Percentiles rank a stretch among this genome's conserved stretches.
These are phyloP conservation scores for Periconia sp. DNA, from an alignment of 2,329 filamentous ascomycete genomes.

Conservation along the genomic window DNA sequence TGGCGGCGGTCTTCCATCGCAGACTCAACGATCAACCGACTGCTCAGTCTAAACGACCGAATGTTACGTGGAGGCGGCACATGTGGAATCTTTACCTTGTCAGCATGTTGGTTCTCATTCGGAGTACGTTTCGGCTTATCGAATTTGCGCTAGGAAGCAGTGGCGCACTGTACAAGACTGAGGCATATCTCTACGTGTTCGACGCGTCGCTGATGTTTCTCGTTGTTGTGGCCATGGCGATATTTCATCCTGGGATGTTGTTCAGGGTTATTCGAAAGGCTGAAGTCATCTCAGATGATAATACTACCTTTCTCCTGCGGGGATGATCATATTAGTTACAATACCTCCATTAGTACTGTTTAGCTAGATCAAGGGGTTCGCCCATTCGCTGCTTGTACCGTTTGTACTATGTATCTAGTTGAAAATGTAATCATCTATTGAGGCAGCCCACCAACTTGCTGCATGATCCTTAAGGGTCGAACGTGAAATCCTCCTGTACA, in stretches of 20 bases:
- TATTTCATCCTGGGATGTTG: slow-evolving; percentile 23
- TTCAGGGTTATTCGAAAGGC: too few species aligned
- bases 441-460: too few species aligned
- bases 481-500: slow-evolving; percentile 9
- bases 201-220: slow-evolving; percentile 22
- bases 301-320: too few species aligned
- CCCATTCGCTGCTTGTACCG: too few species aligned
- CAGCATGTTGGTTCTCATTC: slow-evolving; percentile 17
- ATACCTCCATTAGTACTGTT: too few species aligned
- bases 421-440: too few species aligned
- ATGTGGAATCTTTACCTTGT: slow-evolving; percentile 17
- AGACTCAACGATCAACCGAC: slow-evolving; percentile 18
- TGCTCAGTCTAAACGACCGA: not conserved
- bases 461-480: slow-evolving; percentile 6
- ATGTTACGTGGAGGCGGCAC: slow-evolving; percentile 15
- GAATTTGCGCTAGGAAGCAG: slow-evolving; percentile 18
- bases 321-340: too few species aligned
- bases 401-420: too few species aligned
- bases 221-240: slow-evolving; percentile 11
- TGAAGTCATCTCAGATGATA: too few species aligned
- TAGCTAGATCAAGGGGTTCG: too few species aligned
- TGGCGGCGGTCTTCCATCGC: slow-evolving; percentile 14
- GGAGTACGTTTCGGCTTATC: slow-evolving; percentile 20
- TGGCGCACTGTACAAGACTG: slow-evolving; percentile 15
- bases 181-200: slow-evolving; percentile 22